phyloP scores from a whole-genome alignment of 2,329 filamentous ascomycete species.

The Fusarium buxicola region DNA sequence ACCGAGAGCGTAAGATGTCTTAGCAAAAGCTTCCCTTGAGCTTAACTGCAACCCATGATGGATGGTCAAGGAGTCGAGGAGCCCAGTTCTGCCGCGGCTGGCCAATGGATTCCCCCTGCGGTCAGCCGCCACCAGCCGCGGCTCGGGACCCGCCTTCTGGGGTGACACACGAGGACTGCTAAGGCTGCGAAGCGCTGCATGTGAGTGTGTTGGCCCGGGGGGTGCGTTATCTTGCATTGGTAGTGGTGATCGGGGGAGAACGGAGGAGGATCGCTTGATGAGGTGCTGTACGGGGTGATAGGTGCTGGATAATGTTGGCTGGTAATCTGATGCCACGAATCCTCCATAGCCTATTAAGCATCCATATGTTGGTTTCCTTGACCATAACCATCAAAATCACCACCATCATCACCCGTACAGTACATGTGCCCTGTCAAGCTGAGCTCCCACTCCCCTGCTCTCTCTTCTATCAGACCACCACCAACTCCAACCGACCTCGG shows the following conservation, averaged over 20 bases:
- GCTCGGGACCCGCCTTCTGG: conserved; percentile 26
- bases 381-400: no score
- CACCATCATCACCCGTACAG: neutral
- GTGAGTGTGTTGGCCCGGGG: conserved; percentile 14
- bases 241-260: conserved; percentile 23
- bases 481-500: neutral
- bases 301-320: neutral
- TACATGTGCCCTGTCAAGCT: conserved; percentile 2
- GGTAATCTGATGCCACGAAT: neutral
- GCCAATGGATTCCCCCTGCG: conserved; percentile 22
- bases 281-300: no score
- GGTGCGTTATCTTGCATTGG: conserved; percentile 42
- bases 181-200: conserved; percentile 14
- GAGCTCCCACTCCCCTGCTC: neutral
- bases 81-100: conserved; percentile 22
- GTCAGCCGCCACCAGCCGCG: conserved; percentile 24
- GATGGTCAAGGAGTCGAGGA: no score
- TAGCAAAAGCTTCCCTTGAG: neutral
- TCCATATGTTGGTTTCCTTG: neutral
- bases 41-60: no score
- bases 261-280: conserved; percentile 1
- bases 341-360: no score
- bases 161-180: conserved; percentile 38
- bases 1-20: neutral
- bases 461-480: conserved; percentile 10